Evolutionary conservation across 78 protist genomes (phyloP), one percentile per base, ranked within the genome.

Genomic region (Cavenderia fasciculata): DNA sequence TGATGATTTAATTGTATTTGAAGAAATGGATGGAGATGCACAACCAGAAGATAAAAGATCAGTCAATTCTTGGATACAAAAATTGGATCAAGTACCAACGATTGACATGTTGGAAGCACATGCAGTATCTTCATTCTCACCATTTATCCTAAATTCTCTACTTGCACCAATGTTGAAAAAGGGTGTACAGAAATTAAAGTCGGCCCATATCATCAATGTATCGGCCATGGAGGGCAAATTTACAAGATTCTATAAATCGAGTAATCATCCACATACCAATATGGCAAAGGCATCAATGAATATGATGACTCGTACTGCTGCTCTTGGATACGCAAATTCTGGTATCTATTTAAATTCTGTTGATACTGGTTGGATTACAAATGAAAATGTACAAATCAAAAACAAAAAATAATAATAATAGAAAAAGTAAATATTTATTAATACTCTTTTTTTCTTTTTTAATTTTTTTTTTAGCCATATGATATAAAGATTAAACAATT

Each of bases 241-340:
- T 29, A 18, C 23, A 11, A 63, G 94, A 65, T 29, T 94, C 16
- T 33, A 54, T 63, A 97, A 97, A 94, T 69, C 90, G 43, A 31
- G 96, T 23, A 33, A 52, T 33, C 99, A 98, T 85, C 97, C 98
- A 57, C 99, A 98, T 96, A 98, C 98, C 44, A 98, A 98, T 95
- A 97, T 97, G 99, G 97, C 97, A 56, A 97, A 97, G 87, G 95
- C 94, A 36, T 69, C 78, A 29, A 97, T 97, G 66, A 98, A 98
- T 91, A 98, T 98, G 99, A 93, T 96, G 72, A 97, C 98, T 19
- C 86, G 98, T 23, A 98, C 98, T 5, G 18, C 59, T 12, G 95
- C 95, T 3, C 47, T 0, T 4, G 96, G 91, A 19, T 69, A 66
- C 10, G 96, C 98, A 1, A 1, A 27, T 29, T 14, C 16, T 18